Evolutionary conservation across 2,329 filamentous ascomycete species (phyloP).

Genomic region (Alternaria sp.): DNA sequence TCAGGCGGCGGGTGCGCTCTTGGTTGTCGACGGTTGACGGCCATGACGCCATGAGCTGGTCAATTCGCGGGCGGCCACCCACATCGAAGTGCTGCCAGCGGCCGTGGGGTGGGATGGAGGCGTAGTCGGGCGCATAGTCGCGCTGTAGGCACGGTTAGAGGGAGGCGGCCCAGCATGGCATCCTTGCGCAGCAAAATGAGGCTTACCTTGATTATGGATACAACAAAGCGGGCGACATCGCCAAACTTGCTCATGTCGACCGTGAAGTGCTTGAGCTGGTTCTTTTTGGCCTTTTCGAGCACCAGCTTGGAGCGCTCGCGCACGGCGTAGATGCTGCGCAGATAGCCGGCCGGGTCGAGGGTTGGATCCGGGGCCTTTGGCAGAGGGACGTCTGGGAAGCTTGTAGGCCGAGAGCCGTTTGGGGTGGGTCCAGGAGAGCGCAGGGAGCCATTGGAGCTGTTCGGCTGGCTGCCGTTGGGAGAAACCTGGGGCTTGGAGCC

Average conservation of each 20-base stretch:
- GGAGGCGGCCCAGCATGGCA: background rate
- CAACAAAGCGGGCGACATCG: conserved; percentile 84
- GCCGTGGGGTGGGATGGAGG: conserved; percentile 82
- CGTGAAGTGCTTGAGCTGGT: conserved; percentile 83
- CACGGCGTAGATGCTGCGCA: conserved; percentile 87
- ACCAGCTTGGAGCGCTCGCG: conserved; percentile 78
- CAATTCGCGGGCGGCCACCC: conserved; percentile 76
- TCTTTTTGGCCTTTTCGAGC: conserved; percentile 75
- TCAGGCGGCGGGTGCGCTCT: conserved; percentile 75
- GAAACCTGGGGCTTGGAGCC: conserved; percentile 50
- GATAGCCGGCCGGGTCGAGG: conserved; percentile 86
- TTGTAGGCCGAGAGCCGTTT: conserved; percentile 48
- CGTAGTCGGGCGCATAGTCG: conserved; percentile 72
- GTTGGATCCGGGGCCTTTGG: conserved; percentile 86
- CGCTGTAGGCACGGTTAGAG: conserved; percentile 54
- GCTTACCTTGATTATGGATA: conserved; percentile 90
- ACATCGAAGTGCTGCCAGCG: conserved; percentile 81
- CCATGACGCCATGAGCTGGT: conserved; percentile 73
- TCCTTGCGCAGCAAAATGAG: background rate
- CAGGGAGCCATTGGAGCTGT: conserved; percentile 56
- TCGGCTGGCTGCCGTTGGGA: conserved; percentile 47
- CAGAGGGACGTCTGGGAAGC: conserved; percentile 77
- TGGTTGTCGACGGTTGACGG: conserved; percentile 71
- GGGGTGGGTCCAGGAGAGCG: conserved; percentile 56
- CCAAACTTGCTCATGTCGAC: conserved; percentile 85